Base-by-base conservation (phyloP, 2,329 filamentous ascomycete species). In the Leptographium wingfieldii region DNA sequence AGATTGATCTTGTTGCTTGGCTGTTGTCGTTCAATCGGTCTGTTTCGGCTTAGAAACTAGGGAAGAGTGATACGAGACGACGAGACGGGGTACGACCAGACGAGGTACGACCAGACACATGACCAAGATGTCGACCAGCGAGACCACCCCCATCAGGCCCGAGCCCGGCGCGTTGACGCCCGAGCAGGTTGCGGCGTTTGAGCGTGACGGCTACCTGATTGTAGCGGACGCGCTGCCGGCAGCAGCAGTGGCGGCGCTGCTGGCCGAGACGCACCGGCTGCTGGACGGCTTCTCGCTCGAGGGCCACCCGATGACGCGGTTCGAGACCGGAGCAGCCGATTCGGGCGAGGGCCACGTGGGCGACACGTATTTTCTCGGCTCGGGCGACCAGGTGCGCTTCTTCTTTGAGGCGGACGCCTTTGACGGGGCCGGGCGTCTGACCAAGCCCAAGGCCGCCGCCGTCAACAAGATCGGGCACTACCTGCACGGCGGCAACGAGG, bases 391-490 rank as follows among this genome's bases (percentile, higher is more conserved):
- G 74, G 78, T 97, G 63, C 87, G 91, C 62, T 97, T 95, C 80
- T 97, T 97, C 80, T 95, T 97, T 73, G 92, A 97, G 73, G 90
- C 95, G 73, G 92, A 94, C 73, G 92, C 92, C 64, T 92, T 96
- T 71, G 78, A 86, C 67, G 66, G 76, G 11, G 68, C 73, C 0
- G 86, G 88, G 48, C 73, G 76, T 1, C 82, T 97, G 3, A 76
- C 75, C 12, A 91, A 92, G 66, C 89, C 92, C 48, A 95, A 95
- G 72, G 78, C 87, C 63, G 82, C 80, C 59, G 90, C 94, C 59
- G 88, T 99, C 69, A 99, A 97, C 77, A 90, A 92, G 74, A 90
- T 91, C 69, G 87, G 89, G 2, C 87, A 95, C 71, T 84, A 84
- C 66, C 78, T 95, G 60, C 87, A 95, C 74, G 74, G 74, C 9